phyloP scores from a whole-genome alignment of 257 asterid genomes.

The Prunella vulgaris region DNA sequence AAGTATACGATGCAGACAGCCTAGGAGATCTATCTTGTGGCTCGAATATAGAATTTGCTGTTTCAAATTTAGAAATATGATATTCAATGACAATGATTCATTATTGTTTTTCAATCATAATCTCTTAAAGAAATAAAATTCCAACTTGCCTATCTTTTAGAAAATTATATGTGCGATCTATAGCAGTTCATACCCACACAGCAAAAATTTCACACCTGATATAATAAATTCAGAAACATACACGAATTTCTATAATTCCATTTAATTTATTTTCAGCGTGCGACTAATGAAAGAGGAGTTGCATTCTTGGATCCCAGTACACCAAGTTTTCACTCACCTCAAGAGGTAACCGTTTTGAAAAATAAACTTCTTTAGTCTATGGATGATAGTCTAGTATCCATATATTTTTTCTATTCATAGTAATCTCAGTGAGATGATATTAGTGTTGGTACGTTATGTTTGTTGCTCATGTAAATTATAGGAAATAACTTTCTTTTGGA shows the following conservation, averaged over 20 bases:
- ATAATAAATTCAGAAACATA: not conserved
- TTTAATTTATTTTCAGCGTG: slow-evolving; percentile 41
- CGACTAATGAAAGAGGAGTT: slow-evolving; percentile 36
- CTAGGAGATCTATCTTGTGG: not conserved
- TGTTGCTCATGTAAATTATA: slow-evolving; percentile 30
- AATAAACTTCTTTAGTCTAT: not conserved
- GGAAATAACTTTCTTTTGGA: slow-evolving; percentile 68
- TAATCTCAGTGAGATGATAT: not conserved
- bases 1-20: too few species aligned
- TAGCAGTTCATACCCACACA: not conserved
- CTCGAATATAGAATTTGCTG: not conserved
- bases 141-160: too few species aligned
- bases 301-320: slow-evolving; percentile 46
- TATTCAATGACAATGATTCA: not conserved
- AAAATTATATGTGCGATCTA: not conserved
- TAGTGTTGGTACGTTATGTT: not conserved
- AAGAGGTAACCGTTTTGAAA: slow-evolving; percentile 47
- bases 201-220: slow-evolving; percentile 5
- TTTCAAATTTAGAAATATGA: too few species aligned
- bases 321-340: slow-evolving; percentile 51
- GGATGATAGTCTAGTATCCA: not conserved
- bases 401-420: not conserved
- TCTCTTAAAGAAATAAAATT: not conserved
- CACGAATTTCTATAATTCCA: not conserved
- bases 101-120: not conserved